Base-by-base conservation (phyloP, 176 grass and related monocot genomes). In the Tuctoria greenei region DNA sequence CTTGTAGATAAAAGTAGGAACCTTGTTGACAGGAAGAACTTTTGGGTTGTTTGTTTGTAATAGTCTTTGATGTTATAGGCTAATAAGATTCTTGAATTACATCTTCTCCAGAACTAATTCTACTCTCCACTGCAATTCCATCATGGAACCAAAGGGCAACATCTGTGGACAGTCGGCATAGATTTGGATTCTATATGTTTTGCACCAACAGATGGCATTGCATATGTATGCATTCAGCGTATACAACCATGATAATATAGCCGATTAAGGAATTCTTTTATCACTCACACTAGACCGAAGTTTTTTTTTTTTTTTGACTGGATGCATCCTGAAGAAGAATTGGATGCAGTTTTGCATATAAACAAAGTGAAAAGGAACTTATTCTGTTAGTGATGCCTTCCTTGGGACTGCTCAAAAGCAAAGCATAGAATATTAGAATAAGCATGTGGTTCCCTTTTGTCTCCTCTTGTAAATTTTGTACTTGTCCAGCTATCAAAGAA, bases 391-490 rank as follows among this genome's bases (percentile, higher is more conserved):
- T 80, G 82, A 92, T 90, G 88, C 88, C 85, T 87, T 83, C 79
- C 79, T 82, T 86, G 86, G 76, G 78, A 87, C 78, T 90, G 79
- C 85, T 79, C 78, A 79, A 98, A 97, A 85, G 85, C 82, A 93
- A 90, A 87, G 77, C 82, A 82, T 86, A 73, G 83, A 85, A 91
- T 81, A 73, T 76, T 82, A 74, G 88, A 97, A 94, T 90, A 86
- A 88, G 95, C 82, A 92, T 98, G 65, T 78, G 74, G 73, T 98
- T 92, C 91, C 57, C 79, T 92, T 86, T 99, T 99, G 89, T 90
- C 89, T 92, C 91, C 89, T 88, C 84, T 84, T 36, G 71, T 84
- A 95, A 95, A 85, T 99, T 95, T 99, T 90, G 85, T 85, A 95
- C 89, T 90, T 89, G 87, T 93, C 93, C 88, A 89, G 49, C 87